Evolutionary conservation across 495 filamentous ascomycete genomes (phyloP), one percentile per base, ranked within the genome.

Genomic region (Talaromyces trachyspermus): DNA sequence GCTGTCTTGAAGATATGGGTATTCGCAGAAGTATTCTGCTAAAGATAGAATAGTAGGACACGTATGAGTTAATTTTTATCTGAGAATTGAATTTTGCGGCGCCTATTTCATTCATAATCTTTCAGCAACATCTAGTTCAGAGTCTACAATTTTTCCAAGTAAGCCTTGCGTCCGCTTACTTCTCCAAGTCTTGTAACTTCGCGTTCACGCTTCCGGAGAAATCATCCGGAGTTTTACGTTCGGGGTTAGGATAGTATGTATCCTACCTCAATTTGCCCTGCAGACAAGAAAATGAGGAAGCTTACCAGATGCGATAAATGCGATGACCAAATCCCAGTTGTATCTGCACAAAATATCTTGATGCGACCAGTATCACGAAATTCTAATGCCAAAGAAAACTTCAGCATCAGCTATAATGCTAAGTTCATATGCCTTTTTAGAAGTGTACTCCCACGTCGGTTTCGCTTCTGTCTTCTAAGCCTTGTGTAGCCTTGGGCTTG

Each of bases 391-490:
- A 38, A 38, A 17, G 35, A 38, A 38, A 38, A 38, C 35, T 18
- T 38, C 35, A 11, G 35, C 35, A 38, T 38, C 14, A 22, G 35
- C 35, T 17, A 38, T 38, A 18, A 38, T 38, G 35, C 35, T 38
- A 17, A 38, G 35, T 38, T 38, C 35, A 38, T 38, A 38, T 38
- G 35, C 35, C 11, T 38, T 38, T 38, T 38, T 11, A 38, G 35
- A 18, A 38, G 35, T 38, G 35, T 38, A 38, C 14, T 38, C 14
- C 35, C 35, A 22, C 35, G 18, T 38, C 35, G 14, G 18, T 38
- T 18, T 38, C n/a, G n/a, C n/a, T n/a, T n/a, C n/a, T n/a, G n/a
- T n/a, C n/a, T n/a, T n/a, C n/a, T n/a, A n/a, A n/a, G n/a, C n/a
- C n/a, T n/a, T n/a, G n/a, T n/a, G n/a, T n/a, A n/a, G n/a, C n/a